A percentile compares a stretch with the other conserved stretches of the same genome.
Conservation (phyloP, 1,139 yeast genomes). For the Hyphopichia wangnamkhiaoensis region DNA sequence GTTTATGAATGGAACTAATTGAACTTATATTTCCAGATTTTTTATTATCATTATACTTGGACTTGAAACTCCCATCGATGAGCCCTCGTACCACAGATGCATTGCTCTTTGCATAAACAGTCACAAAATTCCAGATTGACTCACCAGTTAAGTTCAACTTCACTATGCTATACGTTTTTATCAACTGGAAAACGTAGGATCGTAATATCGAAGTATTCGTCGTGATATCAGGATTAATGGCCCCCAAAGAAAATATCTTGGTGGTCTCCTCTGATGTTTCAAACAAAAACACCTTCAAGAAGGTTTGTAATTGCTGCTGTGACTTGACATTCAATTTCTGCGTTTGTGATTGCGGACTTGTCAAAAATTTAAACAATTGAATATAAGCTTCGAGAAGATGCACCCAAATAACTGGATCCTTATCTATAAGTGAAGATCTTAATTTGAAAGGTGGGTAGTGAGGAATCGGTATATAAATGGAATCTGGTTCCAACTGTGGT, state of each 20-base stretch:
- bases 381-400: constrained; percentile 68
- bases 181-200: constrained; percentile 51
- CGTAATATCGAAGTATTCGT: constrained; percentile 51
- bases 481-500: not conserved
- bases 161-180: constrained; percentile 54
- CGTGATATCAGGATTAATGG: constrained; percentile 66
- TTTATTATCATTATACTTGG: constrained; percentile 48
- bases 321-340: constrained; percentile 49
- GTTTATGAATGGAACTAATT: constrained; percentile 44
- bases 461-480: constrained; percentile 55
- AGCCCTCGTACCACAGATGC: constrained; percentile 50
- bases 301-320: constrained; percentile 57
- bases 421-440: constrained; percentile 71
- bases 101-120: constrained; percentile 51
- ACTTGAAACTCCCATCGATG: constrained; percentile 53
- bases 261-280: constrained; percentile 64
- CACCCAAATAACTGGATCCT: constrained; percentile 82
- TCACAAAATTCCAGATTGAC: constrained; percentile 62
- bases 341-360: constrained; percentile 26
- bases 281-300: constrained; percentile 54
- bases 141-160: constrained; percentile 59
- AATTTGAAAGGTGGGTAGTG: constrained; percentile 73
- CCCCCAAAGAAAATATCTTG: constrained; percentile 65
- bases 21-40: constrained; percentile 53
- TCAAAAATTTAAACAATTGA: constrained; percentile 46